Evolutionary conservation across 352 stramenopile genomes (phyloP).

Genomic region (Pythium brassicae): DNA sequence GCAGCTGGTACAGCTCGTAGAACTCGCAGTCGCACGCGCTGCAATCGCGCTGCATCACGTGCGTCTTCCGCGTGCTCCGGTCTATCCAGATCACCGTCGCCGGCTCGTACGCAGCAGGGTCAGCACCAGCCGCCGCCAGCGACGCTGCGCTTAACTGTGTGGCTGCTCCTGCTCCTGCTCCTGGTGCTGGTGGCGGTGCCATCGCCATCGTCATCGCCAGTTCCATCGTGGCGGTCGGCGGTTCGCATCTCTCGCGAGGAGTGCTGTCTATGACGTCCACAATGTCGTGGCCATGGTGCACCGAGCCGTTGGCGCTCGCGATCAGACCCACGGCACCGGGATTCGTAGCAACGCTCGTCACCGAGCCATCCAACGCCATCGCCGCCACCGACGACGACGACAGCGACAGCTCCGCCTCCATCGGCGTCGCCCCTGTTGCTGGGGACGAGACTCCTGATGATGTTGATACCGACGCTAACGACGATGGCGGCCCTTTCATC

Average conservation of each 20-base stretch:
- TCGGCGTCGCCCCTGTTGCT: not conserved
- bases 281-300: slow-evolving; percentile 1
- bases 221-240: not conserved
- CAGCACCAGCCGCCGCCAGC: not conserved
- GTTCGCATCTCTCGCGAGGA: not conserved
- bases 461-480: not conserved
- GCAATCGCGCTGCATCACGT: slow-evolving; percentile 52
- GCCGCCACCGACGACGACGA: not conserved
- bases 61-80: slow-evolving; percentile 45
- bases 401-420: not conserved
- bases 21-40: slow-evolving; percentile 67
- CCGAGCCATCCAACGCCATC: not conserved
- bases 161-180: not conserved
- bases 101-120: not conserved
- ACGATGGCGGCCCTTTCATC: slow-evolving; percentile 16
- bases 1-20: slow-evolving; percentile 57
- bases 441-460: not conserved
- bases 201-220: not conserved
- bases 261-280: not conserved
- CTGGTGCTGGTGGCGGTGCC: not conserved
- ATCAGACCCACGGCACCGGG: not conserved
- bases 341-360: not conserved
- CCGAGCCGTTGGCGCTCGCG: not conserved
- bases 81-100: slow-evolving; percentile 50
- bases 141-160: too few relatives aligned